Base-by-base conservation (phyloP, 257 asterid species). In the Linderniella brevidens region DNA sequence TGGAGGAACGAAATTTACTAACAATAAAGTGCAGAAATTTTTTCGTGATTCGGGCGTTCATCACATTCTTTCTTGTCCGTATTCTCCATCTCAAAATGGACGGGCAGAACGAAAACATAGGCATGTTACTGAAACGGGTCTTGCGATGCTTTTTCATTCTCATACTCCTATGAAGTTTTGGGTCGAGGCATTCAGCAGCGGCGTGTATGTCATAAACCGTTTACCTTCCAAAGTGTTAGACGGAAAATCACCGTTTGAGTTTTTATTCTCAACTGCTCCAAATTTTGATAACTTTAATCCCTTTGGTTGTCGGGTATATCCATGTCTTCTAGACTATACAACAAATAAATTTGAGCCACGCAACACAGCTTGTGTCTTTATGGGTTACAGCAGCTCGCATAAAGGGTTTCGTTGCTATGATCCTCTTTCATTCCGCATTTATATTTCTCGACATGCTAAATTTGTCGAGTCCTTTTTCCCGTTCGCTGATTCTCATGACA, bases 391-490 rank as follows among this genome's bases (percentile, higher is more conserved):
- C 29, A 13, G 16, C 4, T 0, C 5, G 5, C 13, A 51, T 35
- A 51, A 37, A 12, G 46, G 44, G 8, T 51, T 36, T 16, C 55
- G 44, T 8, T 51, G 45, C 15, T n/a, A n/a, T n/a, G n/a, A n/a
- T 12, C 17, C 48, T 18, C 44, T 1, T 4, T 11, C 3, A 15
- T 36, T 13, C 18, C 17, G 13, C 15, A 37, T 5, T 5, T 36
- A 3, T 50, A 25, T 37, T 14, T 1, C 43, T 35, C 42, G 32
- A 1, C 56, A 37, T 39, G 46, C 56, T 2, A n/a, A 37, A 32
- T 51, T 51, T 18, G 43, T n/a, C 1, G 55, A 50, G 0, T 6
- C 1, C 5, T 3, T 29, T 14, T 49, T 49, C 19, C 54, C 54
- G 3, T 50, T 36, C 17, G 17, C 40, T 15, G 8, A 13, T 43